Base-by-base conservation (phyloP, 805 yeast genomes). In the Clavispora santaluciae region DNA sequence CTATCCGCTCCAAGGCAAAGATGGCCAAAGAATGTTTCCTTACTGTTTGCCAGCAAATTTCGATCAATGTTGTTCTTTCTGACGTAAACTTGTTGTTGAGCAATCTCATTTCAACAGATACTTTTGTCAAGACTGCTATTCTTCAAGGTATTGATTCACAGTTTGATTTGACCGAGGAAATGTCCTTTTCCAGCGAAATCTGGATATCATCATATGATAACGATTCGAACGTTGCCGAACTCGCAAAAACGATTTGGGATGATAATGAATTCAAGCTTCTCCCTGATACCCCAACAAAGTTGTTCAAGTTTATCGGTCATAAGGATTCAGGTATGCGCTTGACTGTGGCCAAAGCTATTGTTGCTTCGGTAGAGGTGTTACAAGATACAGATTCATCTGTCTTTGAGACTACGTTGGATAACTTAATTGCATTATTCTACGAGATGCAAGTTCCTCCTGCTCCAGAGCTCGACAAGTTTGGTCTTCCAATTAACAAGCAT, bases 61-160 rank as follows among this genome's bases (percentile, higher is more conserved):
- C 95, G 0, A 70, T 81, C 16, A 76, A 79, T 39, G 73, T 81
- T 37, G 66, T 78, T 0, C 60, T 62, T 1, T 61, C 54, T 2
- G 97, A 91, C 57, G 60, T 87, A 46, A 52, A 65, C 13, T 57
- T 85, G 9, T 64, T 89, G 20, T 63, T 89, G 24, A 63, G 70
- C 9, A 77, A 76, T 25, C 55, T 80, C 9, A 63, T 88, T 20
- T 69, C 83, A 0, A 76, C 86, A 0, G 83, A 80, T 45, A 63
- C 68, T 4, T 86, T 85, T 63, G 95, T 88, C 7, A 80, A 95
- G 48, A 72, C 79, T 8, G 76, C 95, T 1, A 76, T 90, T 33
- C 69, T 93, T 47, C 97, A 93, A 58, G 83, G 83, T 7, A 58
- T 91, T 22, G 97, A 91, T 59, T 78, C 88, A 38, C 97, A 93